Conservation (phyloP, 371 early-diverging fungal genomes). For the Mucor plumbeus region DNA sequence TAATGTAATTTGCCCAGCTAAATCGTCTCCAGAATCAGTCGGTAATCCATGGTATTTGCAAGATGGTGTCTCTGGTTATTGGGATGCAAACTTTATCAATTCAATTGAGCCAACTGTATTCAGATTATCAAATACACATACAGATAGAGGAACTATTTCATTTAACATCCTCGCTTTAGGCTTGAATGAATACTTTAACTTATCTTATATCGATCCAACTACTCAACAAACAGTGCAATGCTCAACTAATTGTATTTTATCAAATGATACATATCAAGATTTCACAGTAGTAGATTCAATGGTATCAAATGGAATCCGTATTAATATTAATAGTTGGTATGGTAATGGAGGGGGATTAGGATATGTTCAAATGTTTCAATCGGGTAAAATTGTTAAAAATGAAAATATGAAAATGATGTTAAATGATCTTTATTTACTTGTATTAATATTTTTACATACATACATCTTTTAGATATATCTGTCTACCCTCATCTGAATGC, state of each 20-base stretch:
- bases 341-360: constrained; percentile 71
- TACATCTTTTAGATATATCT: constrained; percentile 11
- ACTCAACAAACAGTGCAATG: constrained; percentile 50
- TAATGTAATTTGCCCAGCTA: constrained; percentile 50
- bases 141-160: constrained; percentile 61
- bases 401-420: neutral
- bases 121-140: constrained; percentile 64
- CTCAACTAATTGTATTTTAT: constrained; percentile 57
- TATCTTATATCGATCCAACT: constrained; percentile 63
- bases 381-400: constrained; percentile 39
- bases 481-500: constrained; percentile 44
- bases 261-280: constrained; percentile 43
- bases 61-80: constrained; percentile 72
- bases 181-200: constrained; percentile 53
- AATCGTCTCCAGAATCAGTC: constrained; percentile 20
- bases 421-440: neutral
- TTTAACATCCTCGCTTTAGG: constrained; percentile 63
- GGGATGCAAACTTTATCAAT: constrained; percentile 60
- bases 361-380: constrained; percentile 63
- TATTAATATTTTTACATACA: neutral
- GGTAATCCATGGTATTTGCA: constrained; percentile 62
- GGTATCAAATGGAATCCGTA: constrained; percentile 47
- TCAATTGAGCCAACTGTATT: constrained; percentile 64
- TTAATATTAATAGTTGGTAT: constrained; percentile 68
- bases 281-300: constrained; percentile 46